Conservation (phyloP, 805 yeast genomes). For the Teunomyces panamensis region DNA sequence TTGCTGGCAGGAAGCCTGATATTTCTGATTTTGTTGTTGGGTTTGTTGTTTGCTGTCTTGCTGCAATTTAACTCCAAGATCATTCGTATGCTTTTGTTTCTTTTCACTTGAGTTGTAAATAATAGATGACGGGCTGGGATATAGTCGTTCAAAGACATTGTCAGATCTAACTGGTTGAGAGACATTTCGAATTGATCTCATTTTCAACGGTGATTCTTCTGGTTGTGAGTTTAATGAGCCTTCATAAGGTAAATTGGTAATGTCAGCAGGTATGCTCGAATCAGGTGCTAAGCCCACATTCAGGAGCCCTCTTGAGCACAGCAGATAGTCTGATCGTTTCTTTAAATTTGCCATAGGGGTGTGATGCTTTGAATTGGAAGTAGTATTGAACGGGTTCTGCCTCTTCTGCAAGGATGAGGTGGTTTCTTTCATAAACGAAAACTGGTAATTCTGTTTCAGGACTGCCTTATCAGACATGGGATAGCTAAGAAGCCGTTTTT, state of each 20-base stretch:
- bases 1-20: background rate
- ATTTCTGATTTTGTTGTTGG: slow-evolving; percentile 7
- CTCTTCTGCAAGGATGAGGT: slow-evolving; percentile 36
- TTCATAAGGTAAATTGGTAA: slow-evolving; percentile 17
- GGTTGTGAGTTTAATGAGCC: background rate
- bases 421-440: slow-evolving; percentile 42
- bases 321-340: slow-evolving; percentile 16
- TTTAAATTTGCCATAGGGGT: slow-evolving; percentile 1
- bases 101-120: background rate
- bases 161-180: slow-evolving; percentile 8
- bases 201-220: slow-evolving; percentile 9
- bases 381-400: slow-evolving; percentile 9
- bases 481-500: slow-evolving; percentile 14
- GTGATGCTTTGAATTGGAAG: slow-evolving; percentile 1
- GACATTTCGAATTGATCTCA: slow-evolving; percentile 3
- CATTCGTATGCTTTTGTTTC: background rate
- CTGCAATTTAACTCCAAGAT: slow-evolving; percentile 6
- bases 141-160: slow-evolving; percentile 12
- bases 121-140: slow-evolving; percentile 6
- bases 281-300: slow-evolving; percentile 6
- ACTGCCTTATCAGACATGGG: slow-evolving; percentile 17
- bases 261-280: slow-evolving; percentile 15
- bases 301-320: slow-evolving; percentile 12
- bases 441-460: slow-evolving; percentile 18
- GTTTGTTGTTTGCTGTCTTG: slow-evolving; percentile 7